Evolutionary conservation across 75 land plant species (phyloP), one percentile per base, ranked within the genome.

Genomic region (Adiantum capillusveneris): DNA sequence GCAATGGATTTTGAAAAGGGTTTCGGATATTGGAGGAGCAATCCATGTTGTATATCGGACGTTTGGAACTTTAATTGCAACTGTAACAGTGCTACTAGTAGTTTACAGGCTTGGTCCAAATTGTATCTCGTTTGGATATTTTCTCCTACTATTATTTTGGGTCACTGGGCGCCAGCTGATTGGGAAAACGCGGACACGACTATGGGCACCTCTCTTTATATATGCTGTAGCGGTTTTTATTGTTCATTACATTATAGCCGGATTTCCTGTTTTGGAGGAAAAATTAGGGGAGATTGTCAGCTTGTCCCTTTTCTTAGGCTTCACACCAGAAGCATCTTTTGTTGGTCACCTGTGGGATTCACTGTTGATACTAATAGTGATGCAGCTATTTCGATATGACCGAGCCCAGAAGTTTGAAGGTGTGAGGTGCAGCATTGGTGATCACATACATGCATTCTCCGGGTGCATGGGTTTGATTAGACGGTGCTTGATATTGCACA

Each of bases 381-480:
- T 95, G 92, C 97, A 95, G 62, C 78, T 95, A 16, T 91, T 75
- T 63, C 76, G 90, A 60, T 86, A 84, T 63, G 97, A 86, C 63
- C 80, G 99, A 63, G 73, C 78, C 48, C 81, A 93, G 67, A 81
- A 78, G 66, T 69, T 44, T 31, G 27, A 31, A 31, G 59, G 39
- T 19, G n/a, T 30, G 9, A 51, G 72, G 31, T 25, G 2, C 31
- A 50, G 36, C 25, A 56, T 53, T 30, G 73, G 70, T 60, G 56
- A 60, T 54, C 57, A 66, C 18, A 58, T 66, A 41, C 45, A 67
- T 18, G 21, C 66, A 29, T 65, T 81, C 48, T 24, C 26, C 41
- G 79, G 80, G 16, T 7, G 66, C 27, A 26, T 78, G 53, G 86
- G 79, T 22, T 82, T 95, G 61, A 37, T 83, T 16, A 90, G 67